Evolutionary conservation across 305 asterid species (phyloP), one percentile per base, ranked within the genome.

Genomic region (Lippia alba): DNA sequence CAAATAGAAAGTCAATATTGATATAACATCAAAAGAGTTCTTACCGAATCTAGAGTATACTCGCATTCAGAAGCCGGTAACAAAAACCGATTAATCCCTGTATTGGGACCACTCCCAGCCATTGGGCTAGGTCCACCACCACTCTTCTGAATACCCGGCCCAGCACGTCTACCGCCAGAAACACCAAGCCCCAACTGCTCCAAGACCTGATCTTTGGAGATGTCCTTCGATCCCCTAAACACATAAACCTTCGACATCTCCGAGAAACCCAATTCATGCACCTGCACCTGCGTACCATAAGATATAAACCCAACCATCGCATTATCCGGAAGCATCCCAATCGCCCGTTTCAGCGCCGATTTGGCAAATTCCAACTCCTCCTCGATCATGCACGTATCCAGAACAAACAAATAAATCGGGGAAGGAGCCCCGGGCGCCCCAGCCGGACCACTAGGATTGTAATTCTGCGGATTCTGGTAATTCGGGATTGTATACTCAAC

Each of bases 301-400:
- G 97, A 89, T 59, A 92, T 80, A 78, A 95, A 95, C 78, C 98
- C 99, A 34, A 92, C 98, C 99, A 89, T 81, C 5, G 99, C 91
- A 79, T 85, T 90, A 54, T 92, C 99, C 6, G 99, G 98, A 30
- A 92, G 82, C 91, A 92, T 68, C 77, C 92, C 98, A 44, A 95
- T 82, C 12, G 96, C 98, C 64, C 96, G 78, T 74, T 89, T 92
- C 84, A 95, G 71, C 0, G 91, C 99, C 34, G 93, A 86, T 82
- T 92, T 95, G 3, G 98, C 98, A 53, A 81, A 89, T 50, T 80
- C 86, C 80, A 92, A 63, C 73, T 95, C 99, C 91, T 95, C 99
- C 83, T 95, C 98, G 61, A 92, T 77, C 96, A 95, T 80, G 78
- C 98, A 95, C 2, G 98, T 95, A 67, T 95, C 99, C 80, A 95